Evolutionary conservation across 2,329 filamentous ascomycete species (phyloP).

Genomic region (Trichophyton benhamiae): DNA sequence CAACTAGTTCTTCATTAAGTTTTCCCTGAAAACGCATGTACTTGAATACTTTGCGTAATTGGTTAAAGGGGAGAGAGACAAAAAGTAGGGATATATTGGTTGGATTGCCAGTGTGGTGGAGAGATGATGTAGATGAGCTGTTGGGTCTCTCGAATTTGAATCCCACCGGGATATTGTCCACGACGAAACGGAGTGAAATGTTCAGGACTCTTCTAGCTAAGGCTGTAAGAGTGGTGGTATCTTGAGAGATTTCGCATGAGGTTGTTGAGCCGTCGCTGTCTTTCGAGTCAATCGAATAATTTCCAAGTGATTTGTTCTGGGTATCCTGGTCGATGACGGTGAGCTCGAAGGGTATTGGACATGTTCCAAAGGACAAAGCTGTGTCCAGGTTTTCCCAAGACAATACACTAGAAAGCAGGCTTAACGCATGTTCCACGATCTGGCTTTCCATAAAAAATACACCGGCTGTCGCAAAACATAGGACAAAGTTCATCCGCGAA

Average conservation of each 20-base stretch:
- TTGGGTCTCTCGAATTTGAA: constrained; percentile 20
- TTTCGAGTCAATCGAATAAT: constrained; percentile 5
- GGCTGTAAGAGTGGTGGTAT: constrained; percentile 6
- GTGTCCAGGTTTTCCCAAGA: constrained; percentile 22
- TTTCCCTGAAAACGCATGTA: constrained; percentile 13
- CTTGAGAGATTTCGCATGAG: background rate
- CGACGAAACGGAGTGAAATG: constrained; percentile 18
- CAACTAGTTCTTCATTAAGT: constrained; percentile 14
- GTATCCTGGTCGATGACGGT: background rate
- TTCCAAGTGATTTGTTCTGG: background rate
- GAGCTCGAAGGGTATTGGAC: constrained; percentile 17
- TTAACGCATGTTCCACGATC: constrained; percentile 19
- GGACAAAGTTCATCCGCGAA: constrained; percentile 19
- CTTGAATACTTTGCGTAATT: constrained; percentile 15
- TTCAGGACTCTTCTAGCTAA: constrained; percentile 13
- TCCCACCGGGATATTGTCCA: constrained; percentile 12
- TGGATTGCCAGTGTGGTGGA: constrained; percentile 6
- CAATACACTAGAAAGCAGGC: constrained; percentile 17
- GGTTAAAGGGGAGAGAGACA: constrained; percentile 19
- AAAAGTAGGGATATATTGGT: constrained; percentile 19
- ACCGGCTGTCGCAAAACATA: constrained; percentile 23
- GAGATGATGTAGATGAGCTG: constrained; percentile 8
- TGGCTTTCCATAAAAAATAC: constrained; percentile 19
- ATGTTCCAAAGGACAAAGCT: constrained; percentile 20
- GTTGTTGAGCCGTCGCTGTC: background rate